Conservation (phyloP, 1,139 yeast species). For the Wickerhamomyces sp. region DNA sequence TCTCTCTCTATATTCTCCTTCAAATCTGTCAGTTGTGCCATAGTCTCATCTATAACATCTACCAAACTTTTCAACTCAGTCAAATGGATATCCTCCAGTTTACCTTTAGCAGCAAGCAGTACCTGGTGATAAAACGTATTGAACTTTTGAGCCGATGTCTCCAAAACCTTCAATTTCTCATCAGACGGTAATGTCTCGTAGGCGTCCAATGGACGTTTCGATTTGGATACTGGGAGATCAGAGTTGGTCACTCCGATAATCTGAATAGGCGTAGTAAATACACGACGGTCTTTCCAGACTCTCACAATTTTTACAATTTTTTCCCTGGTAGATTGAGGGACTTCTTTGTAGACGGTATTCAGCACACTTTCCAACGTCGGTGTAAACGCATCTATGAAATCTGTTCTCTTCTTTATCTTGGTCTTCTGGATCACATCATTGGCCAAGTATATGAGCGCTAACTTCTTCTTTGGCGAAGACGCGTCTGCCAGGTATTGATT, state of each 20-base stretch:
- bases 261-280: slow-evolving; percentile 44
- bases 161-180: slow-evolving; percentile 18
- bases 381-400: slow-evolving; percentile 56
- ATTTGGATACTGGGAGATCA: not conserved
- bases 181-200: slow-evolving; percentile 7
- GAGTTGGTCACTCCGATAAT: slow-evolving; percentile 29
- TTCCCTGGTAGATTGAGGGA: slow-evolving; percentile 39
- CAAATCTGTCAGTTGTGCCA: slow-evolving; percentile 8
- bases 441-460: slow-evolving; percentile 65
- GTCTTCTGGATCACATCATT: slow-evolving; percentile 86
- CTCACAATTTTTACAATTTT: slow-evolving; percentile 59
- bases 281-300: slow-evolving; percentile 70
- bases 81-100: slow-evolving; percentile 10
- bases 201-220: not conserved
- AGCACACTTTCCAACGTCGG: slow-evolving; percentile 39
- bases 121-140: slow-evolving; percentile 18
- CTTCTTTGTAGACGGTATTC: slow-evolving; percentile 29
- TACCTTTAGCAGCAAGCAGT: slow-evolving; percentile 13
- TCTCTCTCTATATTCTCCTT: slow-evolving; percentile 6
- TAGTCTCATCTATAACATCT: slow-evolving; percentile 6
- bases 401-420: slow-evolving; percentile 55
- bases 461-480: slow-evolving; percentile 41
- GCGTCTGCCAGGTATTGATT: slow-evolving; percentile 35
- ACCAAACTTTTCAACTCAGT: not conserved
- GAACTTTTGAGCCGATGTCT: slow-evolving; percentile 15